A percentile compares a stretch with the other conserved stretches of the same genome.
These are phyloP conservation scores for Apiospora kogelbergensis DNA, from an alignment of 2,329 filamentous ascomycete genomes.

Conservation along the genomic window DNA sequence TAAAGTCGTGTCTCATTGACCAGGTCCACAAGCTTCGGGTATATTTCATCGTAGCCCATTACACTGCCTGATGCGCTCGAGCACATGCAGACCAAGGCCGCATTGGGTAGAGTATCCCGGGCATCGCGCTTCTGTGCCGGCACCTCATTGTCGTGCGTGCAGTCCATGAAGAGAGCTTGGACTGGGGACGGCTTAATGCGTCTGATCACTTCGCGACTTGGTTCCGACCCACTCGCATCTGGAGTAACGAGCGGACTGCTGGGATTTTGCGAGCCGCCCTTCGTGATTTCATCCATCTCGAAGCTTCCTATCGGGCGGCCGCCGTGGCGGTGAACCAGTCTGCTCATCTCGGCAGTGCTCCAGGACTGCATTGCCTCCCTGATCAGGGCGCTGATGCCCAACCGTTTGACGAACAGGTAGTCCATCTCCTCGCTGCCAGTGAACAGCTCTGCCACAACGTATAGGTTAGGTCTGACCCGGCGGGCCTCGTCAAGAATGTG, in stretches of 20 bases:
- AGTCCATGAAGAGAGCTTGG: slow-evolving; percentile 97
- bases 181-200: slow-evolving; percentile 85
- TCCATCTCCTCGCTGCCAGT: slow-evolving; percentile 95
- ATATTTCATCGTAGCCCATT: slow-evolving; percentile 97
- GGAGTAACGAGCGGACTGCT: slow-evolving; percentile 33
- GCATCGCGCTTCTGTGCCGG: slow-evolving; percentile 94
- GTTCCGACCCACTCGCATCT: slow-evolving; percentile 30
- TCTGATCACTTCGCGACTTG: slow-evolving; percentile 66
- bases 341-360: slow-evolving; percentile 89
- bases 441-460: slow-evolving; percentile 93
- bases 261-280: slow-evolving; percentile 48
- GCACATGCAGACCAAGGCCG: slow-evolving; percentile 94
- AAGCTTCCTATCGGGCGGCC: slow-evolving; percentile 96
- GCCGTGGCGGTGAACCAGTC: slow-evolving; percentile 89
- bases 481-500: slow-evolving; percentile 94
- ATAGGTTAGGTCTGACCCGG: slow-evolving; percentile 80
- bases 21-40: slow-evolving; percentile 88
- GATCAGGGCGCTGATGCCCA: slow-evolving; percentile 89
- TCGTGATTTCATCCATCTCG: slow-evolving; percentile 83
- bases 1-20: slow-evolving; percentile 88
- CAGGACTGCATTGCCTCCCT: slow-evolving; percentile 98
- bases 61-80: slow-evolving; percentile 92
- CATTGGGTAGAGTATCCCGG: slow-evolving; percentile 89
- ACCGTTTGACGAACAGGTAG: slow-evolving; percentile 89
- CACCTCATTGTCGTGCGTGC: slow-evolving; percentile 97